Percentiles rank a stretch among this genome's conserved stretches.
These are phyloP conservation scores for Nitzschia sp. DNA, from an alignment of 108 stramenopile species.

Conservation along the genomic window DNA sequence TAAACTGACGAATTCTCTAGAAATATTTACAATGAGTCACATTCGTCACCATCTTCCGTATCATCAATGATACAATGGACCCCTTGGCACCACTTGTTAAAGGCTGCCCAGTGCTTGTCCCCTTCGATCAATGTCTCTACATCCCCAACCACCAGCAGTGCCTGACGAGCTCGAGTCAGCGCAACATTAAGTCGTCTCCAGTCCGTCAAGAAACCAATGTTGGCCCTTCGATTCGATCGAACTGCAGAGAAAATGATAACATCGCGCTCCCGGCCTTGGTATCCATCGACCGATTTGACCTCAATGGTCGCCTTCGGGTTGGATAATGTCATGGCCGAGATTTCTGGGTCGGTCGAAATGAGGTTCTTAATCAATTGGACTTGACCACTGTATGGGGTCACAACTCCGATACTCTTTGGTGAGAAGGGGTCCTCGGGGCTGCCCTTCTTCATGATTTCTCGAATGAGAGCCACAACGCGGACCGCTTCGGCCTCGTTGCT, in stretches of 20 bases:
- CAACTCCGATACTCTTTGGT: slow-evolving; percentile 79
- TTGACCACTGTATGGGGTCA: slow-evolving; percentile 97
- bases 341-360: slow-evolving; percentile 56
- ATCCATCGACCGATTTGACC: slow-evolving; percentile 92
- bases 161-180: slow-evolving; percentile 91
- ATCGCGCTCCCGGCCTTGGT: slow-evolving; percentile 94
- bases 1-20: no score
- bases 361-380: slow-evolving; percentile 82
- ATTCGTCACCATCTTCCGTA: slow-evolving; percentile 14
- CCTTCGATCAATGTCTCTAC: slow-evolving; percentile 80
- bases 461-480: slow-evolving; percentile 53
- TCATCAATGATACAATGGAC: slow-evolving; percentile 53
- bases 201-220: slow-evolving; percentile 94
- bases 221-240: slow-evolving; percentile 90
- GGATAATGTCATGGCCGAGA: slow-evolving; percentile 18
- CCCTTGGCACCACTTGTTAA: slow-evolving; percentile 71
- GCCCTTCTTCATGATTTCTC: slow-evolving; percentile 47
- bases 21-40: slow-evolving; percentile 14
- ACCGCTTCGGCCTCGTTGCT: slow-evolving; percentile 74
- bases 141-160: slow-evolving; percentile 91
- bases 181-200: slow-evolving; percentile 98
- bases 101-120: slow-evolving; percentile 90
- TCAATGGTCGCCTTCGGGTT: slow-evolving; percentile 51
- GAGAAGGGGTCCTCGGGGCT: slow-evolving; percentile 21
- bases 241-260: slow-evolving; percentile 92